Evolutionary conservation across 78 protist genomes (phyloP), one percentile per base, ranked within the genome.

Genomic region (Mastigamoeba balamuthi): DNA sequence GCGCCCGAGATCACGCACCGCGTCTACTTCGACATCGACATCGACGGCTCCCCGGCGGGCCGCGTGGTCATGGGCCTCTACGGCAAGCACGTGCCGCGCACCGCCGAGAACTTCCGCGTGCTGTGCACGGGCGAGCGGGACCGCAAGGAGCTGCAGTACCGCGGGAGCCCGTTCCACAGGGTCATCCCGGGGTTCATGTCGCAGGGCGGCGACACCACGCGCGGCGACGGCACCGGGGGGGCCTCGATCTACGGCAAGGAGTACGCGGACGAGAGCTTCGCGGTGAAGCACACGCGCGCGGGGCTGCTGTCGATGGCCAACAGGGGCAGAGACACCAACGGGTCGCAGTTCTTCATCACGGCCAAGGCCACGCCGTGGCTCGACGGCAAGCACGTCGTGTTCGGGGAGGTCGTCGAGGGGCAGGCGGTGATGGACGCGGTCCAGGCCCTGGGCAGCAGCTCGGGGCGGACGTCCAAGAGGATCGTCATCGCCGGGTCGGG

Each of bases 281-380:
- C 5, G 23, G 63, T 90, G 36, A 93, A 87, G 78, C 95, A 96
- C 85, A 81, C 83, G 36, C 75, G 80, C 30, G 52, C 79, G 40
- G 95, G 95, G n/a, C 25, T 42, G 2, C 89, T 97, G 38, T 88
- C 97, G 40, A 95, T 95, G 98, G 98, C 99, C 38, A 97, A 95
- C 81, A 74, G 91, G 38, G 97, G 97, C 64, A 91, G 89, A 67
- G 69, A 95, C 84, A 88, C 88, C 75, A 92, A 90, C 75, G 58
- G 94, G 64, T 74, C 86, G 40, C 96, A 92, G 82, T 92, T 92
- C 77, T 94, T 94, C 76, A 73, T 94, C 38, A 77, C 89, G 65
- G 80, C 88, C 10, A 92, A 33, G 0, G 35, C 66, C 58, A 86
- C 92, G 3, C 75, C 85, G 40, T 80, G 75, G 78, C 88, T 91